Evolutionary conservation across 768 basidiomycete genomes (phyloP).

Genomic region (Nidula microcarpa): DNA sequence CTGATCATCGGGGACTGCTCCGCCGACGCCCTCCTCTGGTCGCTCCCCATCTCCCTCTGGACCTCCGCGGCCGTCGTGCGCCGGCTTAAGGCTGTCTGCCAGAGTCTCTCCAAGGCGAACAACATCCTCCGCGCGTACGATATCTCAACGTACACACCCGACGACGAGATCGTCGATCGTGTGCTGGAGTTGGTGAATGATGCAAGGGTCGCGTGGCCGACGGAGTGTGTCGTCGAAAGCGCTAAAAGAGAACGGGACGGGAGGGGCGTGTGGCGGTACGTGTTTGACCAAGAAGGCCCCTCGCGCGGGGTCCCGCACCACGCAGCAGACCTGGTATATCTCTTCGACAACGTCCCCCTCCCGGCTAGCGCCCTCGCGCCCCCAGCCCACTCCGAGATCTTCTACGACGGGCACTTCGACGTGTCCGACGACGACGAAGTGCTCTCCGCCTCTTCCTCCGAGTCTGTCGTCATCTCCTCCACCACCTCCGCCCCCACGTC

Average conservation of each 20-base stretch:
- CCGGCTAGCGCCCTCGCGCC: conserved; percentile 28
- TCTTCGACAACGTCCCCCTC: conserved; percentile 73
- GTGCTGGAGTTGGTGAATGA: conserved; percentile 77
- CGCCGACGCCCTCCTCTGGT: conserved; percentile 64
- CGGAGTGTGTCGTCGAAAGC: conserved; percentile 55
- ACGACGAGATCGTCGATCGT: conserved; percentile 64
- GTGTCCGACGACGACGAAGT: conserved; percentile 29
- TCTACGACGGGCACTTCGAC: conserved; percentile 23
- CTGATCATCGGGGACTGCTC: conserved; percentile 75
- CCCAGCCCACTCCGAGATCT: conserved; percentile 10
- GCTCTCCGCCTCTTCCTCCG: conserved; percentile 12
- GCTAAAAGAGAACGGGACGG: conserved; percentile 50
- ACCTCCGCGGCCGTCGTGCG: conserved; percentile 56
- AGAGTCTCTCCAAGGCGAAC: conserved; percentile 60
- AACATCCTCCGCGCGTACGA: conserved; percentile 68
- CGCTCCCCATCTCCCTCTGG: conserved; percentile 59
- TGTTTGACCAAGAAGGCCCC: conserved; percentile 81
- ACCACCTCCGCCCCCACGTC: background rate
- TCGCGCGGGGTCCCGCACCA: conserved; percentile 63
- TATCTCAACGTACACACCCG: conserved; percentile 55
- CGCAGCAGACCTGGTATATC: conserved; percentile 69
- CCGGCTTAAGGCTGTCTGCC: conserved; percentile 71
- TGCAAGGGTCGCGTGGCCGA: conserved; percentile 74
- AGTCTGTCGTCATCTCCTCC: conserved; percentile 4
- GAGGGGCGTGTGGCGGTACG: conserved; percentile 71